Evolutionary conservation across 805 yeast genomes (phyloP), one percentile per base, ranked within the genome.

Genomic region (Sugiyamaella smithiae): DNA sequence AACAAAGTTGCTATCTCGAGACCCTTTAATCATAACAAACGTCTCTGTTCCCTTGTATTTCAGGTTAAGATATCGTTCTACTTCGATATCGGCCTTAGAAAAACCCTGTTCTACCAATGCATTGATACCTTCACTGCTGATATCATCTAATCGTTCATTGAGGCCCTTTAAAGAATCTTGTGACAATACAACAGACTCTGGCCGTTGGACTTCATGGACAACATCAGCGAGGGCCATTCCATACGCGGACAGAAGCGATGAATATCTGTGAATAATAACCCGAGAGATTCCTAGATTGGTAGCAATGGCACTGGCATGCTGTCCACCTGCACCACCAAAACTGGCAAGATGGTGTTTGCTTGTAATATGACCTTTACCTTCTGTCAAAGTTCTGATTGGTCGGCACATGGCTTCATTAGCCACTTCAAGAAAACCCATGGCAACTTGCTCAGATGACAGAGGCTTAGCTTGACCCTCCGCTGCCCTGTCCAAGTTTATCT

Each of bases 301-400:
- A 1, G 95, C 95, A 29, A 88, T 81, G 7, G 85, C 81, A 43
- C 78, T 81, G 1, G 93, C 90, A 65, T 86, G 90, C 67, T 88
- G 96, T 6, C 96, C 96, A 46, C 96, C 96, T 22, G 95, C 95
- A 43, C 96, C 96, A 41, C 96, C 96, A 67, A 88, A 88, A 1
- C 91, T 77, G 1, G 89, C 95, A 51, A 88, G 67, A 50, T 84
- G 69, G 63, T 88, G 96, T 8, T 76, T 70, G 7, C 84, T 63
- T 0, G 81, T 74, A 36, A 78, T 73, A 60, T 81, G 80, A 3
- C 96, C 96, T 60, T 82, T 86, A 1, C 91, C 87, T 62, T 88
- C 96, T 0, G 96, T 88, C 45, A 88, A 68, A 36, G 85, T 82
- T 50, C 96, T 74, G 46, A 88, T 85, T 1, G 96, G 96, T 53